These are phyloP conservation scores for Hemileccinum impolitum DNA, from an alignment of 768 basidiomycete species.

Conservation along the genomic window DNA sequence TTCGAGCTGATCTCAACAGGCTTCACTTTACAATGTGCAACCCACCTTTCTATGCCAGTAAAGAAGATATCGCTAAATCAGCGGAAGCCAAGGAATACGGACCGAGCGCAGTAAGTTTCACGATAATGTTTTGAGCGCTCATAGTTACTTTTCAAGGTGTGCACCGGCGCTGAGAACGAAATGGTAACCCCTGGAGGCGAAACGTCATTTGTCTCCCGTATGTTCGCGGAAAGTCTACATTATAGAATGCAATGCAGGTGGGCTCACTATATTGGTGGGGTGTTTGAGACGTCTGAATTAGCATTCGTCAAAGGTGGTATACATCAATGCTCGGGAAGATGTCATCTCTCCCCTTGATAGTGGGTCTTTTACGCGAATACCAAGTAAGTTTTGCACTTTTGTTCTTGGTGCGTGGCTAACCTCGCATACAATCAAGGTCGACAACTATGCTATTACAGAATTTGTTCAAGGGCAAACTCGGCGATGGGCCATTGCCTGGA, in stretches of 20 bases:
- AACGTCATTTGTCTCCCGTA: conserved; percentile 65
- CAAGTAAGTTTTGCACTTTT: conserved; percentile 34
- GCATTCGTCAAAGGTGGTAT: conserved; percentile 59
- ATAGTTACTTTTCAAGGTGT: conserved; percentile 48
- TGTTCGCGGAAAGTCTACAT: conserved; percentile 70
- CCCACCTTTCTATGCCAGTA: conserved; percentile 88
- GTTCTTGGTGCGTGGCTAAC: background rate
- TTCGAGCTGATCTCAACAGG: conserved; percentile 24
- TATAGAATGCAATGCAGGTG: conserved; percentile 58
- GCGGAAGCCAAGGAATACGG: conserved; percentile 59
- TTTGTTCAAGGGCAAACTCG: conserved; percentile 85
- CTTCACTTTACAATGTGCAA: conserved; percentile 92
- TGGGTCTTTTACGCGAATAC: conserved; percentile 47
- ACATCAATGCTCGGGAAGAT: conserved; percentile 91
- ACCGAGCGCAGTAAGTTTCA: conserved; percentile 63
- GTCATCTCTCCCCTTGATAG: conserved; percentile 64
- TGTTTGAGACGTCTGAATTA: background rate
- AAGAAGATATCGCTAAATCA: conserved; percentile 59
- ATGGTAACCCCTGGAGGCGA: conserved; percentile 93
- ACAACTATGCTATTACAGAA: conserved; percentile 83
- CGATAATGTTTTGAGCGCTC: background rate
- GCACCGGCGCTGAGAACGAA: conserved; percentile 83
- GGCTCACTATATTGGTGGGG: background rate
- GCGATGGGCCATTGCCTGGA: conserved; percentile 94
- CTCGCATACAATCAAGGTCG: conserved; percentile 47